Conservation (phyloP, 2,329 filamentous ascomycete species). For the Fusarium luffae region DNA sequence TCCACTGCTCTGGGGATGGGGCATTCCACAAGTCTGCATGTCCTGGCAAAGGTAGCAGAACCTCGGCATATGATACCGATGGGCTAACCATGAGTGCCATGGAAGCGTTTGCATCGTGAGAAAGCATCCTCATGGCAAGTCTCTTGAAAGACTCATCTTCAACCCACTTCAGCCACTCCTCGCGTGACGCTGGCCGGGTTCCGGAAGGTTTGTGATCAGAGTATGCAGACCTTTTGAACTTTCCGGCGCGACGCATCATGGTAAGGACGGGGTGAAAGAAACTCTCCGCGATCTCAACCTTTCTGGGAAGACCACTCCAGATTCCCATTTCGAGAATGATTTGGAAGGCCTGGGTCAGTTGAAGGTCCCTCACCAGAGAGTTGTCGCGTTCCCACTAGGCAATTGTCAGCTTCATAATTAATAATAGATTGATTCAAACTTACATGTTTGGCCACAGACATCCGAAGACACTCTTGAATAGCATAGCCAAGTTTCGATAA, state of each 20-base stretch:
- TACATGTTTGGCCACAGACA: constrained; percentile 33
- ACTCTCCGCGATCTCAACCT: constrained; percentile 55
- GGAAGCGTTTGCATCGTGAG: constrained; percentile 48
- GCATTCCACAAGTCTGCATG: constrained; percentile 44
- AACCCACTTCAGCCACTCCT: constrained; percentile 47
- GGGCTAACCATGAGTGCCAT: constrained; percentile 47
- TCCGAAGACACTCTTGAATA: constrained; percentile 51
- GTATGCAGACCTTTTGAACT: constrained; percentile 45
- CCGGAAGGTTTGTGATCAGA: constrained; percentile 6
- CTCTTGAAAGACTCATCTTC: constrained; percentile 48
- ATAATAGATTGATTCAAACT: too few species aligned
- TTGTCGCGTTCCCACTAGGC: constrained; percentile 51
- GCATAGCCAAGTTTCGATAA: constrained; percentile 55
- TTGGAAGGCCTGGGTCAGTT: constrained; percentile 50
- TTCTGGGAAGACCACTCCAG: constrained; percentile 53
- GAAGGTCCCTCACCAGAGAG: constrained; percentile 46
- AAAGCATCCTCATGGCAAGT: constrained; percentile 44
- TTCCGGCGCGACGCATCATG: constrained; percentile 51
- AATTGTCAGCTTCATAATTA: not conserved
- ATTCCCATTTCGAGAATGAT: constrained; percentile 49
- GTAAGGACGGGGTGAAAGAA: constrained; percentile 52
- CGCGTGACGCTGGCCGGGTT: constrained; percentile 17
- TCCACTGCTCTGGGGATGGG: constrained; percentile 44
- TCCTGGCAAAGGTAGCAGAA: constrained; percentile 42
- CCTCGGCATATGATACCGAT: constrained; percentile 48